Evolutionary conservation across 1,139 yeast genomes (phyloP), one percentile per base, ranked within the genome.

Genomic region (Geotrichum aggregatum): DNA sequence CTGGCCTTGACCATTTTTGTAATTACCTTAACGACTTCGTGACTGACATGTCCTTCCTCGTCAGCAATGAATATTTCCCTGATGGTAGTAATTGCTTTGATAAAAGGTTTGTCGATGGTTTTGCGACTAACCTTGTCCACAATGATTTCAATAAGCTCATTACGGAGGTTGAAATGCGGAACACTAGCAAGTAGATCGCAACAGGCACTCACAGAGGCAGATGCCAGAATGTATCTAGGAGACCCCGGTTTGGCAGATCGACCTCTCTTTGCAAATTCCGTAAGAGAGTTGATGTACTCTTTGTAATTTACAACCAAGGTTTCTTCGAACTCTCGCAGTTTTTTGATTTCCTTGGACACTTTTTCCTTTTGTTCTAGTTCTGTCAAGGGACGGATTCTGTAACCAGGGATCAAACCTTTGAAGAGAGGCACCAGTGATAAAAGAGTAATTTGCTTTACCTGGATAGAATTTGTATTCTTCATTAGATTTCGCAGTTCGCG

Each of bases 351-450:
- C 65, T 78, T 87, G 19, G 92, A 75, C 3, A 88, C 95, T 63
- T 82, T 87, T 62, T 87, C 95, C 58, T 81, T 79, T 68, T 81
- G 82, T 67, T 92, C 98, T 0, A 79, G 68, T 14, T 88, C 97
- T 1, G 88, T 77, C 51, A 92, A 73, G 1, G 95, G 84, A 65
- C 96, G 77, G 55, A 92, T 89, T 59, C 83, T 78, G 68, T 92
- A 92, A 2, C 94, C 84, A 0, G 98, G 98, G 2, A 95, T 83
- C 51, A 92, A 77, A 53, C 84, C 79, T 63, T 87, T 88, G 74
- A 87, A 88, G 3, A 88, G 87, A 1, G 95, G 89, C 2, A 89
- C 83, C 55, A 91, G 75, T 0, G 98, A 83, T 61, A 89, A 72
- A 54, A 87, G 72, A 0, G 96, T 79, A 54, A 88, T 75, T 67